Conservation (phyloP, 2,329 filamentous ascomycete genomes). For the Xylaria hypoxylon region DNA sequence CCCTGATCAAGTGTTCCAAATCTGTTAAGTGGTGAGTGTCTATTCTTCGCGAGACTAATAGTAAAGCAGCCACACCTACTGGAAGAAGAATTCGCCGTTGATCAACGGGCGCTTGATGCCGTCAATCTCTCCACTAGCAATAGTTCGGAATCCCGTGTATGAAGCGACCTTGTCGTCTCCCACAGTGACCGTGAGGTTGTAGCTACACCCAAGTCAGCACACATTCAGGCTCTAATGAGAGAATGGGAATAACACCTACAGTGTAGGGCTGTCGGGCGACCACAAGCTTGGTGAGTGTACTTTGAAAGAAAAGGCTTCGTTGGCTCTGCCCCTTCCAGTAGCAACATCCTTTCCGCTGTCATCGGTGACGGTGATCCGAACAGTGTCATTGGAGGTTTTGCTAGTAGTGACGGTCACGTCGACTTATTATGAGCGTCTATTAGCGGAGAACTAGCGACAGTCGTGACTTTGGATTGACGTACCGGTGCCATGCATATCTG, state of each 20-base stretch:
- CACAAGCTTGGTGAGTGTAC: conserved; percentile 69
- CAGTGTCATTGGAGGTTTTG: conserved; percentile 29
- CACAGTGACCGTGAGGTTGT: conserved; percentile 67
- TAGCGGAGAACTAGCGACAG: conserved; percentile 4
- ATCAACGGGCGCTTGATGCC: conserved; percentile 71
- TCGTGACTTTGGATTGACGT: conserved; percentile 40
- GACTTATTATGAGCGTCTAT: conserved; percentile 54
- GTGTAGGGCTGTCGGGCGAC: conserved; percentile 70
- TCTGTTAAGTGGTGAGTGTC: neutral
- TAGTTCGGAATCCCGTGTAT: conserved; percentile 77
- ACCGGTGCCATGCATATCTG: conserved; percentile 66
- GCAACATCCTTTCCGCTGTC: conserved; percentile 56
- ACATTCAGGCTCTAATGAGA: neutral
- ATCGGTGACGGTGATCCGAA: conserved; percentile 54
- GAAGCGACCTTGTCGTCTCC: conserved; percentile 67
- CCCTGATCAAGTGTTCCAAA: conserved; percentile 79
- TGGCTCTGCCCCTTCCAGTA: conserved; percentile 58
- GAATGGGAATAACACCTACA: conserved; percentile 59
- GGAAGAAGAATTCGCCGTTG: conserved; percentile 76
- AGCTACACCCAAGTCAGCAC: conserved; percentile 49
- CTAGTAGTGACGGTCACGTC: conserved; percentile 65
- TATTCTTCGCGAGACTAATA: neutral
- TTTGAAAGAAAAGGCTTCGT: conserved; percentile 64
- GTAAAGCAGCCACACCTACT: conserved; percentile 40
- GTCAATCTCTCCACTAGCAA: conserved; percentile 66